phyloP scores from a whole-genome alignment of 129 eudicot species.

The Artemisia argyi region DNA sequence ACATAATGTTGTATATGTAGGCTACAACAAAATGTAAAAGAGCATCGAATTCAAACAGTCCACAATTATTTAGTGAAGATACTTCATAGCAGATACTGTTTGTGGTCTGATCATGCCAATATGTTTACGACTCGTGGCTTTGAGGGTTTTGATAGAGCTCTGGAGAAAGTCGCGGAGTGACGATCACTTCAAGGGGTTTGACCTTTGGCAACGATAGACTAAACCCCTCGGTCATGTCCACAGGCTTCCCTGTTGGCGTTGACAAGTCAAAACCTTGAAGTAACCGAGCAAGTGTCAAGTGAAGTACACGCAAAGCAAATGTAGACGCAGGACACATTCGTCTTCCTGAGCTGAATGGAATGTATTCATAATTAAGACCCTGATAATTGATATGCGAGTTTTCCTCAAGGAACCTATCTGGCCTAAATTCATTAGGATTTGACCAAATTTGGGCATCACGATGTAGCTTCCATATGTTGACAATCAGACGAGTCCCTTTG shows the following conservation, averaged over 20 bases:
- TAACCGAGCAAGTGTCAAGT: constrained; percentile 35
- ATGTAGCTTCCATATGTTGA: constrained; percentile 61
- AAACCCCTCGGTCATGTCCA: constrained; percentile 24
- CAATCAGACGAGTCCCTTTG: constrained; percentile 44
- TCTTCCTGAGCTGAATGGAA: constrained; percentile 39
- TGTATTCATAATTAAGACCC: constrained; percentile 37
- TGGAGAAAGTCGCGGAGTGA: constrained; percentile 28
- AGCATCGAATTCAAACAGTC: neutral
- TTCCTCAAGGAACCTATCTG: constrained; percentile 33
- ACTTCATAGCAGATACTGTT: neutral
- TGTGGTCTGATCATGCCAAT: neutral
- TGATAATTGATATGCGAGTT: constrained; percentile 13
- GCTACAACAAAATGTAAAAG: neutral
- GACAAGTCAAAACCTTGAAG: constrained; percentile 38
- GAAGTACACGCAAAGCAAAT: constrained; percentile 23
- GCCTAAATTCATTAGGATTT: constrained; percentile 35
- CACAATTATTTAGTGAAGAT: neutral
- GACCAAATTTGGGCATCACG: constrained; percentile 45
- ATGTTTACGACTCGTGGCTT: neutral
- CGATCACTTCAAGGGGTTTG: constrained; percentile 29
- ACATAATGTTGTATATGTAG: neutral
- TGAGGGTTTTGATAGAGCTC: constrained; percentile 19
- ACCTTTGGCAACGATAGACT: constrained; percentile 39
- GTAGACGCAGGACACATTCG: constrained; percentile 40
- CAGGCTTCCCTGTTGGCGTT: constrained; percentile 18